Percentiles rank a stretch among this genome's conserved stretches.
Conservation (phyloP, 2,329 filamentous ascomycete genomes). For the Cladophialophora bantiana region DNA sequence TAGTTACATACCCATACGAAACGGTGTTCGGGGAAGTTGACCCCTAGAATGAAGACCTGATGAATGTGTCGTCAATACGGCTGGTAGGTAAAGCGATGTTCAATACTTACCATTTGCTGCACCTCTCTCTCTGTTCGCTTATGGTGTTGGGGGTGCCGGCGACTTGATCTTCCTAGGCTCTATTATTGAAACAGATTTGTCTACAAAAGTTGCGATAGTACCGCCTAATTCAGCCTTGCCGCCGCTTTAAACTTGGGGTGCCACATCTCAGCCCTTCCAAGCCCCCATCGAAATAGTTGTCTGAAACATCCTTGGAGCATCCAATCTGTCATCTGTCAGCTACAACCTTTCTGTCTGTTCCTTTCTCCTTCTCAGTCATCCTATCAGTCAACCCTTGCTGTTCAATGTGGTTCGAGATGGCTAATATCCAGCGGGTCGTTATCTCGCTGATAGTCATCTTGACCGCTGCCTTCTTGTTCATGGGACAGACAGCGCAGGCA, state of each 20-base stretch:
- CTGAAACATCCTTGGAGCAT: neutral
- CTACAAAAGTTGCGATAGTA: neutral
- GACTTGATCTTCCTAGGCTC: neutral
- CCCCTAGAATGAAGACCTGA: constrained; percentile 83
- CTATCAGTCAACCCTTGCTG: neutral
- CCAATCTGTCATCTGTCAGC: constrained; percentile 1
- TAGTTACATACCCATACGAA: constrained; percentile 74
- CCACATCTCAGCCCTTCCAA: neutral
- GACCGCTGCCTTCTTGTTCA: constrained; percentile 75
- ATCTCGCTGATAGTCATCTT: constrained; percentile 77
- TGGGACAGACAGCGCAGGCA: constrained; percentile 76
- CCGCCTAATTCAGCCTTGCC: neutral
- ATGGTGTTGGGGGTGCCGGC: neutral
- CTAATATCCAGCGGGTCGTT: constrained; percentile 73
- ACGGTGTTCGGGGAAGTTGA: constrained; percentile 83
- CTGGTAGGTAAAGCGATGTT: neutral
- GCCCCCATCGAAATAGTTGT: neutral
- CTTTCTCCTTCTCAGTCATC: neutral
- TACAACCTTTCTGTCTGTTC: neutral
- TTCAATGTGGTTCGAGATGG: constrained; percentile 64
- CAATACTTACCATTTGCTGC: constrained; percentile 24
- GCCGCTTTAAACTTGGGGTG: neutral
- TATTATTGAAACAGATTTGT: neutral
- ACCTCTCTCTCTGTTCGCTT: constrained; percentile 8
- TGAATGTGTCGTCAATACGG: constrained; percentile 32